A percentile compares a stretch with the other conserved stretches of the same genome.
Conservation (phyloP, 2,329 filamentous ascomycete genomes). For the Fusarium penzigii region DNA sequence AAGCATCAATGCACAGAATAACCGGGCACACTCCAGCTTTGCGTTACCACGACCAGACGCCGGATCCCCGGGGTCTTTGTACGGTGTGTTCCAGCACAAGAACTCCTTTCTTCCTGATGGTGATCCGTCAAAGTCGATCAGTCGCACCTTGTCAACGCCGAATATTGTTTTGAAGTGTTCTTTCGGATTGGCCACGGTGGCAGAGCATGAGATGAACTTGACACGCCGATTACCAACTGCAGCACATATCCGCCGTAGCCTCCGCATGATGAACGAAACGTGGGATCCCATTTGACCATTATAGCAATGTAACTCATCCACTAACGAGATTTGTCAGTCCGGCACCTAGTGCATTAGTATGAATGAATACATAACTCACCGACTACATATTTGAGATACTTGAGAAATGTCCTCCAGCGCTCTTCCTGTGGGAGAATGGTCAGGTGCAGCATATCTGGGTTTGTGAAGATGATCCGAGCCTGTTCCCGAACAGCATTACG, state of each 20-base stretch:
- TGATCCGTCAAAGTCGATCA: constrained; percentile 91
- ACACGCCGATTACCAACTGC: constrained; percentile 83
- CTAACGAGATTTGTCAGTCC: constrained; percentile 33
- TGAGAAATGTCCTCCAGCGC: constrained; percentile 83
- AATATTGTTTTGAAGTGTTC: constrained; percentile 96
- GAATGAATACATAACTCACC: constrained; percentile 32
- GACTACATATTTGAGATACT: constrained; percentile 88
- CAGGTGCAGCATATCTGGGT: constrained; percentile 96
- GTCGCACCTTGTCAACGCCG: constrained; percentile 74
- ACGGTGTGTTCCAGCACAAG: constrained; percentile 96
- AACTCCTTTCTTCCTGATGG: constrained; percentile 91
- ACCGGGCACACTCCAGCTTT: constrained; percentile 79
- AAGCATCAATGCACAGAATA: constrained; percentile 88
- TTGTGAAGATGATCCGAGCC: constrained; percentile 92
- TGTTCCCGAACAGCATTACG: constrained; percentile 82
- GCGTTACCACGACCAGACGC: constrained; percentile 82
- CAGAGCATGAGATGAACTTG: constrained; percentile 93
- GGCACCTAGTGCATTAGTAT: constrained; percentile 28
- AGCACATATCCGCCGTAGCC: constrained; percentile 83
- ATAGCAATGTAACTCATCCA: constrained; percentile 92
- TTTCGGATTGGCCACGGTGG: constrained; percentile 89
- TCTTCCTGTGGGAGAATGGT: constrained; percentile 92
- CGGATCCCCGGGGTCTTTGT: constrained; percentile 84
- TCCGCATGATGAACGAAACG: constrained; percentile 91
- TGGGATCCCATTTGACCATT: constrained; percentile 94